phyloP scores from a whole-genome alignment of 768 basidiomycete species.

The Neoboletus magnificus region DNA sequence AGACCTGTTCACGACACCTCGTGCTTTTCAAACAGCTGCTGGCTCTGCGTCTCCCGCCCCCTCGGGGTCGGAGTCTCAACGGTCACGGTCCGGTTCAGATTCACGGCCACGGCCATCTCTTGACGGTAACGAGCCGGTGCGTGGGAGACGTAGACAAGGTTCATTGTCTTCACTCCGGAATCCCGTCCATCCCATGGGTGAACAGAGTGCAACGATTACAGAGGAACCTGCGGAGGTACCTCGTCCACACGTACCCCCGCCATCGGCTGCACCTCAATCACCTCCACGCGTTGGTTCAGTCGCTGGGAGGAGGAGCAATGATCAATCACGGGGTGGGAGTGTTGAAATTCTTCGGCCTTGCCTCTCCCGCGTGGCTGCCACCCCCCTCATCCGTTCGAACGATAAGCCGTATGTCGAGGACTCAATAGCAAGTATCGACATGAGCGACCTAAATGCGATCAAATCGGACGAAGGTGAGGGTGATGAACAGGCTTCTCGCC shows the following conservation, averaged over 20 bases:
- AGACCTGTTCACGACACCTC: constrained; percentile 43
- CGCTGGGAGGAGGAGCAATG: constrained; percentile 5
- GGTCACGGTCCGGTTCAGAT: constrained; percentile 18
- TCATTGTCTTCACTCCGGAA: constrained; percentile 31
- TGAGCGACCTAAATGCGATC: constrained; percentile 31
- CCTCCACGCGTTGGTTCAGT: constrained; percentile 5
- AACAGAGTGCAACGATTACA: constrained; percentile 14
- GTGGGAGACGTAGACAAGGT: constrained; percentile 21
- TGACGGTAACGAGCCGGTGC: constrained; percentile 12
- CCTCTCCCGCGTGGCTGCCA: constrained; percentile 11
- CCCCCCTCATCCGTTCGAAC: neutral
- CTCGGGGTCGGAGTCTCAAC: constrained; percentile 17
- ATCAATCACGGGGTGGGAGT: constrained; percentile 14
- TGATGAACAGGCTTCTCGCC: constrained; percentile 21
- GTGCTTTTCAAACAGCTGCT: constrained; percentile 24
- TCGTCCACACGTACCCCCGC: neutral
- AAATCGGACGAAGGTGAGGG: constrained; percentile 28
- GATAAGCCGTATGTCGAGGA: constrained; percentile 15
- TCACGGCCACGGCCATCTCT: constrained; percentile 17
- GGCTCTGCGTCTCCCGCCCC: constrained; percentile 23
- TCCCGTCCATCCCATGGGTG: constrained; percentile 9
- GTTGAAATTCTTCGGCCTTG: constrained; percentile 22
- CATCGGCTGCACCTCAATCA: neutral
- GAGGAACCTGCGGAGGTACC: constrained; percentile 14
- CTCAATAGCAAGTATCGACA: constrained; percentile 29